phyloP scores from a whole-genome alignment of 208 protist genomes.

The Crithidia brevicula region DNA sequence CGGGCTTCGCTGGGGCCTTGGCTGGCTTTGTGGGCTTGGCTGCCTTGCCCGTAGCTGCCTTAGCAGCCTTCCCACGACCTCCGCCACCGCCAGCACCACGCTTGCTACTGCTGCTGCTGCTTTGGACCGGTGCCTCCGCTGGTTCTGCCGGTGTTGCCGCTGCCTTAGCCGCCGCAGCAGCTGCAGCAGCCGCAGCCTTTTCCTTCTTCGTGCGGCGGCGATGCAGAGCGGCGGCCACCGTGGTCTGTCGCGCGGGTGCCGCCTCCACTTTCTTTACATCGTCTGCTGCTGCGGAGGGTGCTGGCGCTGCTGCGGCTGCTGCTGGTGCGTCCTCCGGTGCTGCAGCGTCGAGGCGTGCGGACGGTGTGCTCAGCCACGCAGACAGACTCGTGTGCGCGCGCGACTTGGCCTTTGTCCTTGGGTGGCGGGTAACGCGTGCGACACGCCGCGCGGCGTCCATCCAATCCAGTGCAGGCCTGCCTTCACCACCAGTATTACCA shows the following conservation, averaged over 20 bases:
- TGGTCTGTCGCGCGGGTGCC: conserved; percentile 22
- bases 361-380: conserved; percentile 79
- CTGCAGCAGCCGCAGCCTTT: conserved; percentile 13
- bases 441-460: conserved; percentile 62
- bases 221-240: conserved; percentile 25
- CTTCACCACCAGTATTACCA: neutral
- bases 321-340: neutral
- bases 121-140: neutral
- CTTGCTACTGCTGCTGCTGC: conserved; percentile 8
- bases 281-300: too few species aligned
- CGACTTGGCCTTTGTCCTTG: conserved; percentile 46
- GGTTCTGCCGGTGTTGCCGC: neutral
- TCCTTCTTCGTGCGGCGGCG: conserved; percentile 25
- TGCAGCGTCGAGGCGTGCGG: conserved; percentile 29
- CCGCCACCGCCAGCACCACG: too few species aligned
- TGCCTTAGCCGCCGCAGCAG: conserved; percentile 7
- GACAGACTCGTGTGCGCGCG: conserved; percentile 63
- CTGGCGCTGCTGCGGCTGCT: neutral
- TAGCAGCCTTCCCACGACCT: conserved; percentile 3
- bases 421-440: conserved; percentile 51
- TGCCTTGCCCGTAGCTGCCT: conserved; percentile 9
- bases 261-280: neutral
- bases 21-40: conserved; percentile 23
- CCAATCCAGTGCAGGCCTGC: conserved; percentile 49
- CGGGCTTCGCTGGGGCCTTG: conserved; percentile 30